Conservation (phyloP, 2,329 filamentous ascomycete genomes). For the Aspergillus ochraceus region DNA sequence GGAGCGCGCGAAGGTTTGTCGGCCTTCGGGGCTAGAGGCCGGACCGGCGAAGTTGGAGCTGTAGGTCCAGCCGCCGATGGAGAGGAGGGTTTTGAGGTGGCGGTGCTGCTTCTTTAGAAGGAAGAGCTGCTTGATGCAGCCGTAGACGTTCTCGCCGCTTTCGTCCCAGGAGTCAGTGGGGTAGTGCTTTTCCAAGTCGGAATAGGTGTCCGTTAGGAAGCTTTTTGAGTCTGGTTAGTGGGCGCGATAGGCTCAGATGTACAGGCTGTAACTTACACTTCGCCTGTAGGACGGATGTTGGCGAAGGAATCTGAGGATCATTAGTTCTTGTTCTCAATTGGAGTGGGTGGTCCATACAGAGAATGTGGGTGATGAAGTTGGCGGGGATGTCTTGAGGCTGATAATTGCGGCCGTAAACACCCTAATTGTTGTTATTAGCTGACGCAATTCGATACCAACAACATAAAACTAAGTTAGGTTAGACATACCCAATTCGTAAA, state of each 20-base stretch:
- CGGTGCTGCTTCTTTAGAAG: slow-evolving; percentile 73
- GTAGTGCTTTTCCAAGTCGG: slow-evolving; percentile 70
- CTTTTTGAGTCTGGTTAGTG: neutral
- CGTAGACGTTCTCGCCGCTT: slow-evolving; percentile 70
- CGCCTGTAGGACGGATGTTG: slow-evolving; percentile 74
- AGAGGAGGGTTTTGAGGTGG: slow-evolving; percentile 75
- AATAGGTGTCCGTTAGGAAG: slow-evolving; percentile 60
- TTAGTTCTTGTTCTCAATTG: neutral
- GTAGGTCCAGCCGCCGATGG: slow-evolving; percentile 78
- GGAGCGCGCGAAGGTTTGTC: slow-evolving; percentile 64
- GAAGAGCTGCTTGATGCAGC: slow-evolving; percentile 73
- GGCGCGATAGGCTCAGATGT: neutral
- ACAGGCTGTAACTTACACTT: slow-evolving; percentile 61
- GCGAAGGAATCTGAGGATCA: slow-evolving; percentile 66
- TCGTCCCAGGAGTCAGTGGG: slow-evolving; percentile 66
- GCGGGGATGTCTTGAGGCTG: slow-evolving; percentile 80
- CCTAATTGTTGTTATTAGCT: slow-evolving; percentile 44
- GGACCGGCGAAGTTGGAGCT: slow-evolving; percentile 71
- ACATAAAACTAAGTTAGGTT: neutral
- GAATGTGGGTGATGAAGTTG: slow-evolving; percentile 79
- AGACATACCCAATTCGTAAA: slow-evolving; percentile 46
- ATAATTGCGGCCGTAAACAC: slow-evolving; percentile 83
- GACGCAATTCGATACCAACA: neutral
- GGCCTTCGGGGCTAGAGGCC: slow-evolving; percentile 58
- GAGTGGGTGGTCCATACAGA: slow-evolving; percentile 48